phyloP scores from a whole-genome alignment of 305 asterid genomes.

The Solanum chacoense region DNA sequence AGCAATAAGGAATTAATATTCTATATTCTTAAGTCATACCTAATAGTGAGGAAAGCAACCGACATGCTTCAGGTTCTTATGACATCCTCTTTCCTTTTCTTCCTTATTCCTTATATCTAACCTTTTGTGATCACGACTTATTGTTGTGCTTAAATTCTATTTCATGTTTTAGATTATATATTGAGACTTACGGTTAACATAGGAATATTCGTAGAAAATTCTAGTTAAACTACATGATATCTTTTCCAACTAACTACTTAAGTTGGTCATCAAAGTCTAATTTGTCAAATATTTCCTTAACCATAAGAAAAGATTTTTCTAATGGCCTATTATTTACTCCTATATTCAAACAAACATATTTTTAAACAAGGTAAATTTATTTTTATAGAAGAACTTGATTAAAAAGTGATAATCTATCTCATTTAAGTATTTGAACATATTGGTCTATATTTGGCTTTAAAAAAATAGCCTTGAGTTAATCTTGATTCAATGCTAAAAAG shows the following conservation, averaged over 20 bases:
- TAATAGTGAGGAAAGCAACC: not conserved
- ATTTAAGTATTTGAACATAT: not conserved
- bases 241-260: not conserved
- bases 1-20: too few relatives aligned
- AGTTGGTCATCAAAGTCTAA: not conserved
- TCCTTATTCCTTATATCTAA: not conserved
- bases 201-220: not conserved
- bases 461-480: too few relatives aligned
- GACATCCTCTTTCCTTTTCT: not conserved
- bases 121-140: not conserved
- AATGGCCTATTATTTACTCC: too few relatives aligned
- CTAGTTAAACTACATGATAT: not conserved
- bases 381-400: not conserved
- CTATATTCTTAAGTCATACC: not conserved
- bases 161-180: not conserved
- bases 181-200: not conserved
- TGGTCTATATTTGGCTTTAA: not conserved
- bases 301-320: not conserved
- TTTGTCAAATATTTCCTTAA: too few relatives aligned
- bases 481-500: not conserved
- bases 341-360: not conserved
- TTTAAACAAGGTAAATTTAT: not conserved
- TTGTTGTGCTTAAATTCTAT: too few relatives aligned
- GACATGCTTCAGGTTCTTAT: not conserved
- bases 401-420: not conserved